A percentile compares a stretch with the other conserved stretches of the same genome.
Evolutionary conservation across 116 monocot genomes (phyloP).

Genomic region (Trichopus zeylanicus): DNA sequence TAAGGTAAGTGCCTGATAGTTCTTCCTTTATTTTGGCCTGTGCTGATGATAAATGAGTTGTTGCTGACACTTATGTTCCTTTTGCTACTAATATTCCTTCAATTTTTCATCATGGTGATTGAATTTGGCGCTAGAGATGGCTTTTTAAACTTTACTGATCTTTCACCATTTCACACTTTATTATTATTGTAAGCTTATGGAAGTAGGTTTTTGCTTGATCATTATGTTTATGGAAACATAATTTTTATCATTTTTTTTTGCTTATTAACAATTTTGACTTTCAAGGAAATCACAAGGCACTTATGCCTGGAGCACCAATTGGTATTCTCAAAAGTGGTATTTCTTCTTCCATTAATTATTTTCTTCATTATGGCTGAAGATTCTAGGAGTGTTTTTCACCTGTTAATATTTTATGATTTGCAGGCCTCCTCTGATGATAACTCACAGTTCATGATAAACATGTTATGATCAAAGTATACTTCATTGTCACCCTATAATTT

Average conservation of each 20-base stretch:
- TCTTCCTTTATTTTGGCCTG: no score
- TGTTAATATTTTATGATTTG: not conserved
- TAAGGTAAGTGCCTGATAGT: no score
- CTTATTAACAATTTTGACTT: conserved; percentile 1
- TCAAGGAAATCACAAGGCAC: conserved; percentile 94
- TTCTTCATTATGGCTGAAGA: not conserved
- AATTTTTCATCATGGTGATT: no score
- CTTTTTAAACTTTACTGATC: no score
- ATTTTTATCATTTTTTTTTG: not conserved
- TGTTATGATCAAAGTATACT: conserved; percentile 44
- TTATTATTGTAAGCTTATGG: no score
- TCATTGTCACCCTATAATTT: not conserved
- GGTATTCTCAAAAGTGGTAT: conserved; percentile 88
- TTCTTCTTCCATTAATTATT: not conserved
- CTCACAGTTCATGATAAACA: conserved; percentile 76
- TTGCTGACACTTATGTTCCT: no score
- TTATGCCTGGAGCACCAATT: conserved; percentile 77
- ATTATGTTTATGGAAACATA: no score
- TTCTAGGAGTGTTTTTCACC: not conserved
- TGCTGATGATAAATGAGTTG: no score
- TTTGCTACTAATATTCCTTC: no score
- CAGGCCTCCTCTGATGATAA: conserved; percentile 94
- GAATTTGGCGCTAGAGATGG: no score
- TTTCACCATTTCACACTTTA: no score
- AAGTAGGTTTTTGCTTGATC: no score